phyloP scores from a whole-genome alignment of 2,329 filamentous ascomycete genomes.

The Mycosphaerella sp. region DNA sequence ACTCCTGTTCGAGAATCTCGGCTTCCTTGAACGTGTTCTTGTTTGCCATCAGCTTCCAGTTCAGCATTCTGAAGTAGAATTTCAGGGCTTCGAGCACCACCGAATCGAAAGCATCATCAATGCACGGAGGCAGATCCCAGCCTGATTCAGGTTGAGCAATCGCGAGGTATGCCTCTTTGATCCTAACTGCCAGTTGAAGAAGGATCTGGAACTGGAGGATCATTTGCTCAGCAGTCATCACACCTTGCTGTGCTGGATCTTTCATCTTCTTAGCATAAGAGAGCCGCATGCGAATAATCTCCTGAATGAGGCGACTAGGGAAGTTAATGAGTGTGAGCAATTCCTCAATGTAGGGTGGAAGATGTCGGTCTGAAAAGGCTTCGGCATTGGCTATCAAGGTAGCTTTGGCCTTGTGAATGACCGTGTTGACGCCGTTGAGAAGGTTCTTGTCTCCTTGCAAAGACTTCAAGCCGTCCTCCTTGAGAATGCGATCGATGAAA shows the following conservation, averaged over 20 bases:
- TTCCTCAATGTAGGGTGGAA: slow-evolving; percentile 95
- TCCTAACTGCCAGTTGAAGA: slow-evolving; percentile 81
- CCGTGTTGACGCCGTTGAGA: slow-evolving; percentile 72
- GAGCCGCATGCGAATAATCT: slow-evolving; percentile 87
- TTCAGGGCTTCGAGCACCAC: slow-evolving; percentile 88
- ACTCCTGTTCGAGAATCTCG: slow-evolving; percentile 93
- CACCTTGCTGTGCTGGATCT: slow-evolving; percentile 83
- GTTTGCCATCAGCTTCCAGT: slow-evolving; percentile 95
- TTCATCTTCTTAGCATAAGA: slow-evolving; percentile 93
- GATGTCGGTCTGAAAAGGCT: slow-evolving; percentile 78
- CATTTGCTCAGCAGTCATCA: slow-evolving; percentile 96
- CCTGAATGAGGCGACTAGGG: slow-evolving; percentile 88
- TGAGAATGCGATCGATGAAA: slow-evolving; percentile 89
- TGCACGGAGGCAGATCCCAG: slow-evolving; percentile 92
- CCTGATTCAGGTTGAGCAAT: slow-evolving; percentile 83
- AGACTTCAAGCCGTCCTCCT: slow-evolving; percentile 90
- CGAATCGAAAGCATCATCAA: slow-evolving; percentile 91
- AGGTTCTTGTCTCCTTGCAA: slow-evolving; percentile 81
- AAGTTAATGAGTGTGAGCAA: slow-evolving; percentile 95
- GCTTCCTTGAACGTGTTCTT: slow-evolving; percentile 99
- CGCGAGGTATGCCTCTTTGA: slow-evolving; percentile 80
- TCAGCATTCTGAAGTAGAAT: slow-evolving; percentile 98
- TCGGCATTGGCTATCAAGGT: slow-evolving; percentile 82
- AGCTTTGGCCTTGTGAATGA: slow-evolving; percentile 88
- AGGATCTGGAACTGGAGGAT: slow-evolving; percentile 93